Evolutionary conservation across 2,329 filamentous ascomycete genomes (phyloP).

Genomic region (Ophiobolus disseminans): DNA sequence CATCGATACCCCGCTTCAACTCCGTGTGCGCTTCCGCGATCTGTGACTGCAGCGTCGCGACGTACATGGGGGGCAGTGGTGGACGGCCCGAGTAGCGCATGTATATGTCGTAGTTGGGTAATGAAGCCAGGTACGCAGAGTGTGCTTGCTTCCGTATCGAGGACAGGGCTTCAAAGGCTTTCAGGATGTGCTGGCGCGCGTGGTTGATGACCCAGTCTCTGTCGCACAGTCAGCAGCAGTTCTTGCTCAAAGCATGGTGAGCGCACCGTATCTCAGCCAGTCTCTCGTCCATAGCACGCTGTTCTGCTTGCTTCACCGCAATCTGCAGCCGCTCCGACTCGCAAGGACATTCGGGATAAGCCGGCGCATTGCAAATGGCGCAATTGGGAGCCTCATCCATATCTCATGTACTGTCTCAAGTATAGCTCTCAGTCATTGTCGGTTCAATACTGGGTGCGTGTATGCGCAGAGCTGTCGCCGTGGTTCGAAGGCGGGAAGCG

Average conservation of each 20-base stretch:
- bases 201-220: constrained; percentile 58
- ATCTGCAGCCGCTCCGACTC: constrained; percentile 50
- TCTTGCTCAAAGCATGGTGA: background rate
- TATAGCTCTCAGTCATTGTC: constrained; percentile 37
- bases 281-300: constrained; percentile 47
- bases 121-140: constrained; percentile 51
- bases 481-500: constrained; percentile 9
- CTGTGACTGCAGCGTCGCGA: constrained; percentile 56
- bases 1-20: constrained; percentile 76
- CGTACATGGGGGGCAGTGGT: constrained; percentile 50
- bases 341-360: constrained; percentile 49
- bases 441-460: constrained; percentile 16
- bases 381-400: constrained; percentile 51
- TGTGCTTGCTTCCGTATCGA: constrained; percentile 52
- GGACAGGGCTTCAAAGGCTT: constrained; percentile 52
- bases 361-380: constrained; percentile 51
- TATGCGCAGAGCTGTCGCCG: constrained; percentile 9
- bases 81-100: constrained; percentile 55
- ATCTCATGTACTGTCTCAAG: constrained; percentile 33
- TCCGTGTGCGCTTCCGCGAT: constrained; percentile 69
- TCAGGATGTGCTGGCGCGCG: constrained; percentile 54
- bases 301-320: constrained; percentile 49
- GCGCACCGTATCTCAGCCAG: constrained; percentile 45
- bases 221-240: constrained; percentile 22
- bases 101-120: constrained; percentile 57